Percentiles rank a stretch among this genome's conserved stretches.
phyloP scores from a whole-genome alignment of 768 basidiomycete genomes.

The Tubosaeta sp. region DNA sequence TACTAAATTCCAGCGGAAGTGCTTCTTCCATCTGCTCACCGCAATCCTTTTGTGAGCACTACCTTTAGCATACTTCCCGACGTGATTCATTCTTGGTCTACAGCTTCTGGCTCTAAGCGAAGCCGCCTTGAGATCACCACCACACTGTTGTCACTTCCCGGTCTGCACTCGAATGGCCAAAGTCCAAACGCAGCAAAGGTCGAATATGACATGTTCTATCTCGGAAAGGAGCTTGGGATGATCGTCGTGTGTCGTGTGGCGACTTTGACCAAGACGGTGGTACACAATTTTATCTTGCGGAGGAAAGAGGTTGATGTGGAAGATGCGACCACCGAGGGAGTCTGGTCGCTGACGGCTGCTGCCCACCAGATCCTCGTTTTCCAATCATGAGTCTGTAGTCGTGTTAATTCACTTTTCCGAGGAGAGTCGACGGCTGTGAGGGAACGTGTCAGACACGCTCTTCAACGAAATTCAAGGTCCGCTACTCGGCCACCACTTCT shows the following conservation, averaged over 20 bases:
- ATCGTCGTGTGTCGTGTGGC: conserved; percentile 23
- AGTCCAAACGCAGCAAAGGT: conserved; percentile 9
- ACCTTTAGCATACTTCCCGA: background rate
- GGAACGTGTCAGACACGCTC: conserved; percentile 29
- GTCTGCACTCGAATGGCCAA: conserved; percentile 17
- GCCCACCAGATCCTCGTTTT: conserved; percentile 33
- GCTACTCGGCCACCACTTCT: conserved; percentile 22
- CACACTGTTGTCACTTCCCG: conserved; percentile 23
- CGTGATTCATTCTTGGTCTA: conserved; percentile 1
- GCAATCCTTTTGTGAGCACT: conserved; percentile 16
- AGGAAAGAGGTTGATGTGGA: conserved; percentile 27
- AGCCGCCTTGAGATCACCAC: conserved; percentile 27
- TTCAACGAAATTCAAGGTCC: conserved; percentile 31
- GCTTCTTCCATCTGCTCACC: background rate
- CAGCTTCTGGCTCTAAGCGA: conserved; percentile 18
- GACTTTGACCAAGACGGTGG: conserved; percentile 15
- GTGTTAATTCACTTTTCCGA: background rate
- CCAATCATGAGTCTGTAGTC: conserved; percentile 7
- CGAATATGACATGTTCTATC: conserved; percentile 30
- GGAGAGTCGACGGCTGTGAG: background rate
- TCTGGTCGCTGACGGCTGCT: conserved; percentile 28
- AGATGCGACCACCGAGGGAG: conserved; percentile 23
- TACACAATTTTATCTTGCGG: conserved; percentile 30
- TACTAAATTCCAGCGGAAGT: background rate
- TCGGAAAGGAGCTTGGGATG: conserved; percentile 26